phyloP scores from a whole-genome alignment of 1,139 yeast species.

The Nakaseomyces uthaithaninus region DNA sequence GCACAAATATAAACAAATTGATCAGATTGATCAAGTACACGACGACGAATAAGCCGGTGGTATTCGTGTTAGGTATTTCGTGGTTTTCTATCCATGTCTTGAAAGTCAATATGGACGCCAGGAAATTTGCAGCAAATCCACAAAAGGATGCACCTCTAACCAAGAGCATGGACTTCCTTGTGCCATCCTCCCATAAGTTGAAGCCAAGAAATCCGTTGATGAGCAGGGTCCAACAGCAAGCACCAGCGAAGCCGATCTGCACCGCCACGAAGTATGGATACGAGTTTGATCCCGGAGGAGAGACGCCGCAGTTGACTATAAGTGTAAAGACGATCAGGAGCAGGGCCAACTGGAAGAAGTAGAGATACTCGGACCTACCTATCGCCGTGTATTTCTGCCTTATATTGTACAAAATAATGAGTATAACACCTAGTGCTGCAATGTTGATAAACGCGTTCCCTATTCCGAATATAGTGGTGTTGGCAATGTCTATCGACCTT shows the following conservation, averaged over 20 bases:
- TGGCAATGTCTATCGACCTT: slow-evolving; percentile 76
- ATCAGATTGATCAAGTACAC: slow-evolving; percentile 65
- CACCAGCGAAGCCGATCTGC: slow-evolving; percentile 67
- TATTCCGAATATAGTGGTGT: slow-evolving; percentile 83
- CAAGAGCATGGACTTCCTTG: slow-evolving; percentile 51
- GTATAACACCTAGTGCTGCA: slow-evolving; percentile 55
- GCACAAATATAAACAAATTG: slow-evolving; percentile 51
- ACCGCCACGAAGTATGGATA: slow-evolving; percentile 78
- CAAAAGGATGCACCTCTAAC: slow-evolving; percentile 42
- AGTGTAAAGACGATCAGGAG: slow-evolving; percentile 55
- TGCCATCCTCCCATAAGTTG: slow-evolving; percentile 93
- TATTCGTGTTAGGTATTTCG: slow-evolving; percentile 32
- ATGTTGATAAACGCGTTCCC: slow-evolving; percentile 84
- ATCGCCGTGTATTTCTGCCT: slow-evolving; percentile 87
- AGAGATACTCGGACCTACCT: slow-evolving; percentile 79
- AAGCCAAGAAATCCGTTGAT: slow-evolving; percentile 74
- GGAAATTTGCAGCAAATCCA: slow-evolving; percentile 57
- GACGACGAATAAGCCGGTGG: slow-evolving; percentile 60
- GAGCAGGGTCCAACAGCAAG: slow-evolving; percentile 60
- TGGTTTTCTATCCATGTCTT: slow-evolving; percentile 48
- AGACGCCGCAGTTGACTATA: slow-evolving; percentile 84
- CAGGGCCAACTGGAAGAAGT: slow-evolving; percentile 55
- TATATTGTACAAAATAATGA: slow-evolving; percentile 70
- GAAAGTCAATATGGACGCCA: slow-evolving; percentile 64
- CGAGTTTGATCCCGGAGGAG: slow-evolving; percentile 70